Base-by-base conservation (phyloP, 2,329 filamentous ascomycete genomes). In the Paraphoma chrysanthemicola region DNA sequence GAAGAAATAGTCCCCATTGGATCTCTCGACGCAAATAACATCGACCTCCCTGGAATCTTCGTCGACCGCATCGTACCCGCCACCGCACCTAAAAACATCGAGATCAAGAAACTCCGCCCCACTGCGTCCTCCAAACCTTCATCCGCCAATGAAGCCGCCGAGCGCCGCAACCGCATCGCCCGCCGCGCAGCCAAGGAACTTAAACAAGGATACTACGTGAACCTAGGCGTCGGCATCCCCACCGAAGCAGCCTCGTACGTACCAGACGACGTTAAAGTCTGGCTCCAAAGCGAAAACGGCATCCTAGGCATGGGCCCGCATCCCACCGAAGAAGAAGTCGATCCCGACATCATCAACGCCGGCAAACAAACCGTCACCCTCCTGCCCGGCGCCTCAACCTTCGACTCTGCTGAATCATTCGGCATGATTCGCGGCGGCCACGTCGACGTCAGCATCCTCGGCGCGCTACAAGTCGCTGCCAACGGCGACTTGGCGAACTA, bases 141-240 rank as follows among this genome's bases (percentile, higher is more conserved):
- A 0, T 47, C 56, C 29, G 54, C 57, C 0, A 45, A 48, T 28
- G 45, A 43, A 5, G 44, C 51, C n/a, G 38, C 52, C 7, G 59
- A 65, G 30, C 67, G 68, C 30, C 86, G 93, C 59, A 90, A 95
- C 78, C 86, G 90, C 55, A 97, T 96, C 72, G 91, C 95, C 17
- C 85, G 86, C 56, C 85, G 92, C 55, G 92, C 92, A 0, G 91
- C 92, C 48, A 94, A 93, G 81, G 92, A 96, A 80, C 94, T 96
- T 81, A 91, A 94, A 84, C 93, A 96, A 77, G 92, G 92, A 78
- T 95, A 94, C 90, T 96, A 96, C 76, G 92, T 92, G 65, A 96
- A 96, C 78, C 79, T 96, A 53, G 93, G 93, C 57, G 96, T 96
- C 66, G 93, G 93, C 56, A 96, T 96, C 88, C 93, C 93, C 48